Evolutionary conservation across 2,329 filamentous ascomycete genomes (phyloP), one percentile per base, ranked within the genome.

Genomic region (Magnaporthales sp.): DNA sequence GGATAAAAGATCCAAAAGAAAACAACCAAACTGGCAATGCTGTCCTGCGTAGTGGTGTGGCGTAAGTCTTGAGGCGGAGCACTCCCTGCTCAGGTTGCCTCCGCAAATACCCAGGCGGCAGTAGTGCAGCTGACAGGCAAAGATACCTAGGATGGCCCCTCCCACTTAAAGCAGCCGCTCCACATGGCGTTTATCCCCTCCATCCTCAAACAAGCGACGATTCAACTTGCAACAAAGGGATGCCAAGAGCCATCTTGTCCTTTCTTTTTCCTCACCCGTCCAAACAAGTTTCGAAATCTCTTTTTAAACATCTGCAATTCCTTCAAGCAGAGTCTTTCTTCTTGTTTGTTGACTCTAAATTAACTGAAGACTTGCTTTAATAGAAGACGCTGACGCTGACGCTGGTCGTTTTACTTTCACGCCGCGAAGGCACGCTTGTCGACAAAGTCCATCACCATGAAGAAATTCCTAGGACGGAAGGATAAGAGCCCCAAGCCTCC

Each of bases 401-500:
- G n/a, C n/a, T n/a, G 38, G 19, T 46, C 38, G 38, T 46, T 46
- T 46, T 19, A 19, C 11, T 46, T 19, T n/a, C 38, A 46, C 15
- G 15, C 15, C 38, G 15, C 38, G 38, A 46, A 19, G 38, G 38
- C 38, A 46, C 15, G 38, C 38, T 46, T 19, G 38, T 46, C 38
- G 38, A 46, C 38, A 30, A 63, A 24, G 31, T 15, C 7, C 24
- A 51, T 63, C 72, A 76, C 68, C 69, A 89, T 89, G 86, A 85
- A 83, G 78, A 86, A 84, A 71, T 86, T 86, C 65, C 86, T 86
- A 71, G 78, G 82, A 70, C 78, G 80, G 70, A 86, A 85, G 78
- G 85, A 83, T 5, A 80, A 66, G 77, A 79, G n/a, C 73, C 78
- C 30, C 72, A 77, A 56, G 75, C 78, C 27, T 66, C 24, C 65